A percentile compares a stretch with the other conserved stretches of the same genome.
Evolutionary conservation across 371 early-diverging fungal species (phyloP).

Genomic region (Rhizopus arrhizus): DNA sequence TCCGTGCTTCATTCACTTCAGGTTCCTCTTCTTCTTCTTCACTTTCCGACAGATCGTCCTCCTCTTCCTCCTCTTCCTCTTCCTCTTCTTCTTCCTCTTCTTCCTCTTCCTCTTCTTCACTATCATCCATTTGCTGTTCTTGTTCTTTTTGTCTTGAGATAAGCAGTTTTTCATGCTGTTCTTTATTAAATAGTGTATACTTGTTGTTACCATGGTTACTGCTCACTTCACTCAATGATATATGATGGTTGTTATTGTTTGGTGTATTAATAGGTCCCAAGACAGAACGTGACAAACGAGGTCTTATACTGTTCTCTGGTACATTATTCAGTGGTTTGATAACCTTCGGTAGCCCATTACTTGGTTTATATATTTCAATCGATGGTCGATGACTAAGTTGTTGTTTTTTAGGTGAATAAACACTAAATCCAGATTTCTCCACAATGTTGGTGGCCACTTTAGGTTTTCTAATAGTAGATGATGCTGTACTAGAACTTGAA

Average conservation of each 20-base stretch:
- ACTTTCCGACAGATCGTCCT: background rate
- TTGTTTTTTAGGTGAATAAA: constrained; percentile 1
- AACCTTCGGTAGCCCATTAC: background rate
- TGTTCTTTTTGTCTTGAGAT: too few species aligned
- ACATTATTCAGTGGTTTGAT: constrained; percentile 1
- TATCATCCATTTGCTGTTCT: background rate
- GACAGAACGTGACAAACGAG: constrained; percentile 14
- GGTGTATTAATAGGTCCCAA: constrained; percentile 23
- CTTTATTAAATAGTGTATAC: background rate
- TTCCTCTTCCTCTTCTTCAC: constrained; percentile 3
- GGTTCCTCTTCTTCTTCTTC: constrained; percentile 28
- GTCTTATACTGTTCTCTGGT: background rate
- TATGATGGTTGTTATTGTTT: background rate
- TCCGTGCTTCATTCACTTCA: constrained; percentile 44
- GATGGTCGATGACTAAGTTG: constrained; percentile 11
- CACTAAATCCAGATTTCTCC: constrained; percentile 1
- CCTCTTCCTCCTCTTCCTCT: constrained; percentile 18
- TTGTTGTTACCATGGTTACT: background rate
- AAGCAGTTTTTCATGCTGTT: background rate
- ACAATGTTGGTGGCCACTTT: constrained; percentile 14
- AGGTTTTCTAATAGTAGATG: constrained; percentile 17
- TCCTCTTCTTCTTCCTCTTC: constrained; percentile 10
- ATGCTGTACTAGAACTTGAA: constrained; percentile 18
- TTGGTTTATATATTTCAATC: constrained; percentile 21
- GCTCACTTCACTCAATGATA: too few species aligned